Evolutionary conservation across 768 basidiomycete species (phyloP).

Genomic region (Boletus subcaerulescens): DNA sequence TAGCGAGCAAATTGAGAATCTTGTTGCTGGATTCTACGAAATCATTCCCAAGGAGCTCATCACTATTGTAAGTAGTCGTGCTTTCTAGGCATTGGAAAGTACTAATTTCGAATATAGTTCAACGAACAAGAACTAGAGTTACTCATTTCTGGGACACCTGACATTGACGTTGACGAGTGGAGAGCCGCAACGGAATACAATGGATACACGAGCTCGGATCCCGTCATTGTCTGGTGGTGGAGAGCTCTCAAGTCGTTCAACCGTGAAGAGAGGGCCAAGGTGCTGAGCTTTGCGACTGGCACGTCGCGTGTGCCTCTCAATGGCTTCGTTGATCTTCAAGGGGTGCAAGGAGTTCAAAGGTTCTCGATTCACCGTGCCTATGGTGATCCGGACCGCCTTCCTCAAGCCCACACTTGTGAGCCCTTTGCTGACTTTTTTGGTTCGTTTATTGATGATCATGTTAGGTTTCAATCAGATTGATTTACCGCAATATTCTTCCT

Average conservation of each 20-base stretch:
- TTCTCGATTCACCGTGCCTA: constrained; percentile 97
- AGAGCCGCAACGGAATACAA: constrained; percentile 89
- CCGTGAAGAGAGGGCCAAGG: constrained; percentile 94
- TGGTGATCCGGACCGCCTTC: constrained; percentile 77
- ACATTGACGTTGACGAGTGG: constrained; percentile 98
- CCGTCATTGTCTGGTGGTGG: constrained; percentile 99
- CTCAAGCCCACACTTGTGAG: constrained; percentile 89
- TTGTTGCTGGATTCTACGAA: constrained; percentile 92
- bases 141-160: constrained; percentile 95
- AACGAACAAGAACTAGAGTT: constrained; percentile 94
- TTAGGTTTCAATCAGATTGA: constrained; percentile 93
- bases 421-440: constrained; percentile 7
- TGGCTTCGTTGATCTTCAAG: constrained; percentile 94
- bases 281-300: constrained; percentile 94
- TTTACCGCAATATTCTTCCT: constrained; percentile 90
- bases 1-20: constrained; percentile 90
- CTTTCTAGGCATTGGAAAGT: not conserved
- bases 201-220: constrained; percentile 83
- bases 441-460: constrained; percentile 14
- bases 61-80: constrained; percentile 64
- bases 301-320: constrained; percentile 90
- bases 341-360: constrained; percentile 88
- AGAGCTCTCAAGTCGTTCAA: constrained; percentile 96
- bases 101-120: constrained; percentile 51
- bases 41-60: constrained; percentile 96